Base-by-base conservation (phyloP, 2,329 filamentous ascomycete genomes). In the Claviceps sp. region DNA sequence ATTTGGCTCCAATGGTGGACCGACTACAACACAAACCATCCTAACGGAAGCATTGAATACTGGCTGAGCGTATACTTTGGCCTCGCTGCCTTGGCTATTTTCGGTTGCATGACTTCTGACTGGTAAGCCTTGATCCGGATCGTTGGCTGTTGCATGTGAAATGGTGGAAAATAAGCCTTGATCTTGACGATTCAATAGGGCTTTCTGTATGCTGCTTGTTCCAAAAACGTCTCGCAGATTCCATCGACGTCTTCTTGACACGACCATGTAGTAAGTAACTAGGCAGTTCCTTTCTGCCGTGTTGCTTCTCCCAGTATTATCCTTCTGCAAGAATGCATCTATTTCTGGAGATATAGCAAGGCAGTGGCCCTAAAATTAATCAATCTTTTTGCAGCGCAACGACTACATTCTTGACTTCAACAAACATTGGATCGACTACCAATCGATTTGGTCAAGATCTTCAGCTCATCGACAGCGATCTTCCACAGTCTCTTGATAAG, bases 371-470 rank as follows among this genome's bases (percentile, higher is more conserved):
- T n/a, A 9, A 5, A n/a, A 6, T 22, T 37, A n/a, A 47, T 2
- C 18, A 43, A 22, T n/a, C 11, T 3, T 7, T 18, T n/a, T 48
- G 3, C 16, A 59, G 57, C 8, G 57, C 57, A 30, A 42, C 66
- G 1, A 61, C 67, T 18, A 55, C 55, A 3, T 68, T 68, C 55
- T 64, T 71, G 43, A 65, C 65, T 30, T 30, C 57, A 5, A 68
- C 67, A 1, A 64, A 69, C 51, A 62, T 60, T 8, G 68, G 67
- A 14, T 56, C 63, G 1, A 62, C 65, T 1, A 62, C 63, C 22
- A 69, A 71, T 48, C 55, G 66, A 26, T 70, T 72, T 53, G 69
- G 66, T 3, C 69, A 72, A 49, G 68, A 71, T 54, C 65, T 71
- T 54, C 63, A 65, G 1, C 54, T 70, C 2, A 59, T 69, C 18